These are phyloP conservation scores for Alloascoidea africana DNA, from an alignment of 805 yeast species.

Conservation along the genomic window DNA sequence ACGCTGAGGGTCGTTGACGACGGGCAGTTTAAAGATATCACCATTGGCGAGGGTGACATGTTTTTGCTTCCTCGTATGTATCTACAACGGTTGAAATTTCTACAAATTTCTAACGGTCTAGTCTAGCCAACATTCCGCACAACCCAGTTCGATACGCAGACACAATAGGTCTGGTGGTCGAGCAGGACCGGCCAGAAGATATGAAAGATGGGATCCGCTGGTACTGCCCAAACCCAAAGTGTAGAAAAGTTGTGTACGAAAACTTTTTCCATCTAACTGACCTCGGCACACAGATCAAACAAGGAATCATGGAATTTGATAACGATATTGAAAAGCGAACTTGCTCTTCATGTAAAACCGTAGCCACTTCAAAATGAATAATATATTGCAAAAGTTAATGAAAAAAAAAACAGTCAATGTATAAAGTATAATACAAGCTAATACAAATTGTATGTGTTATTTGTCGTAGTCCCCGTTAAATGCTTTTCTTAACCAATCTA, in stretches of 20 bases:
- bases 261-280: slow-evolving; percentile 60
- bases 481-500: slow-evolving; percentile 54
- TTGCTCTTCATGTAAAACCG: slow-evolving; percentile 58
- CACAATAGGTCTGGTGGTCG: slow-evolving; percentile 83
- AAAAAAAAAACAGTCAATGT: too few relatives aligned
- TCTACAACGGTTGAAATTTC: too few relatives aligned
- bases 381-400: not conserved
- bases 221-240: slow-evolving; percentile 54
- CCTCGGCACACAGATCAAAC: slow-evolving; percentile 82
- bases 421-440: too few relatives aligned
- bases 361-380: slow-evolving; percentile 7
- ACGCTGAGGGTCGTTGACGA: slow-evolving; percentile 68
- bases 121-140: slow-evolving; percentile 61
- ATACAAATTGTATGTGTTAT: too few relatives aligned
- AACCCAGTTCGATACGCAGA: slow-evolving; percentile 77
- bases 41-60: slow-evolving; percentile 77
- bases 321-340: slow-evolving; percentile 46
- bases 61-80: slow-evolving; percentile 49
- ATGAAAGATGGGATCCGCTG: slow-evolving; percentile 64
- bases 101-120: not conserved
- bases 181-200: slow-evolving; percentile 74
- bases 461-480: slow-evolving; percentile 25
- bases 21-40: slow-evolving; percentile 59
- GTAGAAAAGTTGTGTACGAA: slow-evolving; percentile 53
- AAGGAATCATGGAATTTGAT: slow-evolving; percentile 62